A percentile compares a stretch with the other conserved stretches of the same genome.
Conservation (phyloP, 2,329 filamentous ascomycete species). For the Thermothelomyces thermophilus region DNA sequence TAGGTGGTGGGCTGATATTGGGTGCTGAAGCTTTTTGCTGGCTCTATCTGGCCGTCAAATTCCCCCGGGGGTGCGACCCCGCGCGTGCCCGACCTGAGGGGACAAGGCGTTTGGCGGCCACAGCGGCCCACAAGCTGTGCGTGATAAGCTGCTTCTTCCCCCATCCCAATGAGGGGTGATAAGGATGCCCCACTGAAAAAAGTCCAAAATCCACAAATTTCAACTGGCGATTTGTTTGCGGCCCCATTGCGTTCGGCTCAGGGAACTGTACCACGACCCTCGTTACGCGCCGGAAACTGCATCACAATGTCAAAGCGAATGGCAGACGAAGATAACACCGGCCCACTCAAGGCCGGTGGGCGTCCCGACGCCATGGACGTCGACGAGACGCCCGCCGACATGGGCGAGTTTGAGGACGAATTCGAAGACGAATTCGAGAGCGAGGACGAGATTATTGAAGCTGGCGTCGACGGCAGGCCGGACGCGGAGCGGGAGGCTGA, state of each 20-base stretch:
- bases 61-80: too few species aligned
- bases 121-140: too few species aligned
- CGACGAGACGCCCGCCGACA: constrained; percentile 50
- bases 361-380: constrained; percentile 61
- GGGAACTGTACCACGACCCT: neutral
- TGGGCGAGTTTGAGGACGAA: constrained; percentile 89
- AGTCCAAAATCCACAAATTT: constrained; percentile 24
- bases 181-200: constrained; percentile 22
- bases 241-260: neutral
- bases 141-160: neutral
- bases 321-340: constrained; percentile 43
- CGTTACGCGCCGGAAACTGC: neutral
- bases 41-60: too few species aligned
- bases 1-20: too few species aligned
- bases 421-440: constrained; percentile 89
- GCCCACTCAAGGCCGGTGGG: constrained; percentile 53
- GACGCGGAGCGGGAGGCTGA: constrained; percentile 90
- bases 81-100: too few species aligned
- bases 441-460: constrained; percentile 85
- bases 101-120: too few species aligned
- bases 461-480: constrained; percentile 85
- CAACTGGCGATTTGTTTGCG: constrained; percentile 12
- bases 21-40: too few species aligned
- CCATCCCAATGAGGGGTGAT: constrained; percentile 16
- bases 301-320: constrained; percentile 53